Evolutionary conservation across 1,139 yeast genomes (phyloP).

Genomic region (Eremothecium sinecaudum): DNA sequence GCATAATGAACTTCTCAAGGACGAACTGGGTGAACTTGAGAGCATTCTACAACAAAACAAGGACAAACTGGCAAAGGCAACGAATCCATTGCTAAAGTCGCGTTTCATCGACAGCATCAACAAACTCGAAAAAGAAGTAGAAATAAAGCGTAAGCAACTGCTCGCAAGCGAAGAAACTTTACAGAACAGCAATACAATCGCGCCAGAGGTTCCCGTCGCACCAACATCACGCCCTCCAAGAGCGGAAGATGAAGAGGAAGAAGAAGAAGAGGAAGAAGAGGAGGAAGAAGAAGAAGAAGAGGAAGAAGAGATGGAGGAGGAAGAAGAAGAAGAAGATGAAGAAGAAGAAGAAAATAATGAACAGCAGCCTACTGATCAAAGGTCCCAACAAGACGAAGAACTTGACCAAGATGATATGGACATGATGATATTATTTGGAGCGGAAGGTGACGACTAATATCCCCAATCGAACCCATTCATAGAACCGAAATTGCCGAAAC

Average conservation of each 20-base stretch:
- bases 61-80: constrained; percentile 63
- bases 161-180: constrained; percentile 33
- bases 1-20: constrained; percentile 68
- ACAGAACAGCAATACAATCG: constrained; percentile 20
- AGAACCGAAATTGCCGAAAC: too few relatives aligned
- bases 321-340: constrained; percentile 27
- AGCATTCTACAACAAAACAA: constrained; percentile 69
- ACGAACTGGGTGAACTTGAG: constrained; percentile 78
- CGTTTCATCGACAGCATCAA: constrained; percentile 76
- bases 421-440: constrained; percentile 33
- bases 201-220: constrained; percentile 23
- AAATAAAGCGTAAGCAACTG: constrained; percentile 68
- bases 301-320: constrained; percentile 30
- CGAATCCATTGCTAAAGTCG: constrained; percentile 80
- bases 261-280: constrained; percentile 30
- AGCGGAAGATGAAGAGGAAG: constrained; percentile 29
- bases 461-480: too few relatives aligned
- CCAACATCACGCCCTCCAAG: constrained; percentile 17
- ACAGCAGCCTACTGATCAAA: constrained; percentile 1
- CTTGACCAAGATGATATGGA: constrained; percentile 31
- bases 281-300: constrained; percentile 28
- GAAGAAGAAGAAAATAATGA: constrained; percentile 33
- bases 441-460: constrained; percentile 26
- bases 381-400: constrained; percentile 12
- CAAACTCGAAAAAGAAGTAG: constrained; percentile 74